Conservation (phyloP, 768 basidiomycete species). For the Rickenella mellea region DNA sequence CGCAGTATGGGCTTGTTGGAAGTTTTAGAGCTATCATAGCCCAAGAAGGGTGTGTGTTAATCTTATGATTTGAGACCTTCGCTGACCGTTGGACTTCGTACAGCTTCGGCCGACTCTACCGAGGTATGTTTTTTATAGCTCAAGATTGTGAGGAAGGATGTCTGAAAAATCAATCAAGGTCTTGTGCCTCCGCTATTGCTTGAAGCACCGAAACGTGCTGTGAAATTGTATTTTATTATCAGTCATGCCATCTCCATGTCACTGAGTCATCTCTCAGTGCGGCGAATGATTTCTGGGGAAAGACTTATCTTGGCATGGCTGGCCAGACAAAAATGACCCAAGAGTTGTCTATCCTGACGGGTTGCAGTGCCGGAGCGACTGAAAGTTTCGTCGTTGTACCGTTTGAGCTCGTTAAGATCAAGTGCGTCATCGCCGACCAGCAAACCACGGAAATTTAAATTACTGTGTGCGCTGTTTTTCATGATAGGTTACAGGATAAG, state of each 20-base stretch:
- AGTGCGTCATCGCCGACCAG: conserved; percentile 27
- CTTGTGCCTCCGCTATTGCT: conserved; percentile 91
- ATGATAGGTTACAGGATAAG: conserved; percentile 79
- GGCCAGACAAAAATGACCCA: conserved; percentile 86
- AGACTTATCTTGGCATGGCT: conserved; percentile 48
- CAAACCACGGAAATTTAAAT: not conserved
- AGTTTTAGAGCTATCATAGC: conserved; percentile 76
- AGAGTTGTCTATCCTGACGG: conserved; percentile 78
- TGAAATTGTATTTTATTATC: conserved; percentile 59
- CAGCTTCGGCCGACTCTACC: conserved; percentile 77
- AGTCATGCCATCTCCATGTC: conserved; percentile 2
- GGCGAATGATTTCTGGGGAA: conserved; percentile 95
- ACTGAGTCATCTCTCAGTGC: conserved; percentile 34
- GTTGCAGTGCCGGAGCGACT: conserved; percentile 90
- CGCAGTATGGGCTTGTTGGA: conserved; percentile 66
- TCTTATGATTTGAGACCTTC: conserved; percentile 8
- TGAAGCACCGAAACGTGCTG: conserved; percentile 96
- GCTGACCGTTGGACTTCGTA: conserved; percentile 1
- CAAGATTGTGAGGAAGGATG: not conserved
- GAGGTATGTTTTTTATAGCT: conserved; percentile 39
- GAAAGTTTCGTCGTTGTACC: conserved; percentile 95
- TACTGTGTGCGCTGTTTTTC: not conserved
- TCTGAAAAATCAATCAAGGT: conserved; percentile 30
- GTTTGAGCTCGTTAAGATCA: conserved; percentile 92
- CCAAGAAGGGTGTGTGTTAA: conserved; percentile 71